These are phyloP conservation scores for Annulohypoxylon moriforme DNA, from an alignment of 495 filamentous ascomycete genomes.

Conservation along the genomic window DNA sequence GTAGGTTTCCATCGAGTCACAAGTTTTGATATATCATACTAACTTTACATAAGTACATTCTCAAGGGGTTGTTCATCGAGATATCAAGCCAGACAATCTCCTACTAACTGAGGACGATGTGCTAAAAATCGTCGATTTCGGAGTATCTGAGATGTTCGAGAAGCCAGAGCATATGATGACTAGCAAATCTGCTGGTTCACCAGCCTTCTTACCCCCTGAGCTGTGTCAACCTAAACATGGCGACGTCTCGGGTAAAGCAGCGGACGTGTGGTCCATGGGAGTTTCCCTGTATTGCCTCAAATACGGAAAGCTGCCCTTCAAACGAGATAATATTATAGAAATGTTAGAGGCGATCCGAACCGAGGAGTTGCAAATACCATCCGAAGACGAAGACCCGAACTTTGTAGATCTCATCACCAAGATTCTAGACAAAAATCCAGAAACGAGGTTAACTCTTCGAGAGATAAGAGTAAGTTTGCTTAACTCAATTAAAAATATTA, in stretches of 20 bases:
- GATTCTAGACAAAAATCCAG: conserved; percentile 80
- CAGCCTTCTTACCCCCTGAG: conserved; percentile 94
- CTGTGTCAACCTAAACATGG: conserved; percentile 90
- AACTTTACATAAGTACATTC: conserved; percentile 72
- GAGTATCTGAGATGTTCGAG: conserved; percentile 98
- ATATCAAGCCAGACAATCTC: conserved; percentile 98
- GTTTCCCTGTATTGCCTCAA: conserved; percentile 92
- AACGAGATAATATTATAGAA: conserved; percentile 78
- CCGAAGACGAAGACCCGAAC: conserved; percentile 66
- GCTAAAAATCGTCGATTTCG: conserved; percentile 97
- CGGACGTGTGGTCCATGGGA: conserved; percentile 99
- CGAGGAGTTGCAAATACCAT: conserved; percentile 63
- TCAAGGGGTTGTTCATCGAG: conserved; percentile 94
- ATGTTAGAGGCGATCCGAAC: conserved; percentile 88
- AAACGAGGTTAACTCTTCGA: conserved; percentile 81
- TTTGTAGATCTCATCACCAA: conserved; percentile 75
- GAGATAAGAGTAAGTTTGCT: conserved; percentile 75
- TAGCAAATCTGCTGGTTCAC: conserved; percentile 92
- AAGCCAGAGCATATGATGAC: conserved; percentile 91
- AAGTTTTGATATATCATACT: conserved; percentile 4
- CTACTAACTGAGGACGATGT: conserved; percentile 90
- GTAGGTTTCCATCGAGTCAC: conserved; percentile 57
- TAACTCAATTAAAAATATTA: not conserved
- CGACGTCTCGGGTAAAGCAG: conserved; percentile 86
- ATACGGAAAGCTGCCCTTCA: conserved; percentile 89